Base-by-base conservation (phyloP, 371 early-diverging fungal species). In the Fennellomyces sp. region DNA sequence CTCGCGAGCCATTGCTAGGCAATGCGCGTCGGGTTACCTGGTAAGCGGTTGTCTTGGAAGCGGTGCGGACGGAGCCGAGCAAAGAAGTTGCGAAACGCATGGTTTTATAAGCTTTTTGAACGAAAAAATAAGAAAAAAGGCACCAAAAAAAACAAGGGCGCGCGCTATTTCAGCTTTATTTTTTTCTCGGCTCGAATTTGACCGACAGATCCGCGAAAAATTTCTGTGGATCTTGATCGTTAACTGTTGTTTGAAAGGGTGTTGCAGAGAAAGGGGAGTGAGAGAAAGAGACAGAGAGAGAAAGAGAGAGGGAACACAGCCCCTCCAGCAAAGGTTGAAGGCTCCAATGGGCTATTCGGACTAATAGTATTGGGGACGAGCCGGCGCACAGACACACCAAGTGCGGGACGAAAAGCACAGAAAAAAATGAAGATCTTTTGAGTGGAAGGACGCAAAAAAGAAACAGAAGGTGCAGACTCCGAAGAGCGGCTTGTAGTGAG, bases 31-130 rank as follows among this genome's bases (percentile, higher is more conserved):
- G 27, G 33, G 57, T 27, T 10, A 23, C 42, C 33, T 55, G 31
- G 47, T 12, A 33, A 11, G 5, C 10, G 19, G 45, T 45, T 45
- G 23, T 47, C 48, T 33, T 41, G 48, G 60, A 17, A 25, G 68
- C 60, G 21, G 64, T 60, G 17, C 70, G 70, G 23, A 72, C 21
- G 31, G 70, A 68, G 31, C 60, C 31, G 23, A 65, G 52, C 21
- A 76, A 50, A 39, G 70, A 50, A 60, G 70, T 30, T 25, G 72
- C 23, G 26, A 72, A 68, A 64, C 75, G 69, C 75, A 75, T 73
- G 23, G 19, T 65, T 10, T 17, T 30, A 31, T n/a, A n/a, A n/a
- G n/a, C n/a, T n/a, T n/a, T n/a, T 17, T 50, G 41, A 38, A 48
- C 36, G 25, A 35, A 39, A 25, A 25, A 50, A 12, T 36, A 26